Percentiles rank a stretch among this genome's conserved stretches.
phyloP scores from a whole-genome alignment of 768 basidiomycete genomes.

The Boletus subcaerulescens region DNA sequence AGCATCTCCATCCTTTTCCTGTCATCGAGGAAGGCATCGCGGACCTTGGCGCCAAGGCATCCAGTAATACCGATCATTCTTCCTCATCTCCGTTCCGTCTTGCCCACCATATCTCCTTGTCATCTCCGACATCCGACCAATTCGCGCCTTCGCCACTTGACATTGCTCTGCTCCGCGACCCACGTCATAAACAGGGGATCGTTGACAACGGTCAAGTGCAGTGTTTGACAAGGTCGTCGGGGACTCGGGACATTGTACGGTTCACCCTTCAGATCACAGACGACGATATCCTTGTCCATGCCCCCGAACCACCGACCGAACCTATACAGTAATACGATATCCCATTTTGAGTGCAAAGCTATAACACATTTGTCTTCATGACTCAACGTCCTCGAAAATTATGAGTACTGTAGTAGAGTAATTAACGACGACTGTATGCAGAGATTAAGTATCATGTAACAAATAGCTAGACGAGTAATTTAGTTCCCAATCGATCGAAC shows the following conservation, averaged over 20 bases:
- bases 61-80: constrained; percentile 7
- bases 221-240: constrained; percentile 31
- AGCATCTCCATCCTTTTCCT: constrained; percentile 51
- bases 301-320: background rate
- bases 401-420: constrained; percentile 18
- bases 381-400: constrained; percentile 4
- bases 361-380: constrained; percentile 4
- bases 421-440: constrained; percentile 10
- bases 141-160: constrained; percentile 12
- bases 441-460: constrained; percentile 1
- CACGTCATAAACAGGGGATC: constrained; percentile 19
- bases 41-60: constrained; percentile 14
- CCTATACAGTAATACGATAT: background rate
- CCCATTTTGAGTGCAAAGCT: background rate
- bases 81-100: constrained; percentile 31
- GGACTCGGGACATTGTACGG: constrained; percentile 10
- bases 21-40: constrained; percentile 15
- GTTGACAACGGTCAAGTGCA: constrained; percentile 18
- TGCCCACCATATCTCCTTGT: constrained; percentile 40
- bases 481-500: constrained; percentile 2
- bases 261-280: constrained; percentile 27
- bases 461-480: constrained; percentile 19
- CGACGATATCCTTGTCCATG: constrained; percentile 13
- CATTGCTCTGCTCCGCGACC: constrained; percentile 15
- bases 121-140: constrained; percentile 18